Conservation (phyloP, 202 grass and related monocot species). For the Panicum hallii region DNA sequence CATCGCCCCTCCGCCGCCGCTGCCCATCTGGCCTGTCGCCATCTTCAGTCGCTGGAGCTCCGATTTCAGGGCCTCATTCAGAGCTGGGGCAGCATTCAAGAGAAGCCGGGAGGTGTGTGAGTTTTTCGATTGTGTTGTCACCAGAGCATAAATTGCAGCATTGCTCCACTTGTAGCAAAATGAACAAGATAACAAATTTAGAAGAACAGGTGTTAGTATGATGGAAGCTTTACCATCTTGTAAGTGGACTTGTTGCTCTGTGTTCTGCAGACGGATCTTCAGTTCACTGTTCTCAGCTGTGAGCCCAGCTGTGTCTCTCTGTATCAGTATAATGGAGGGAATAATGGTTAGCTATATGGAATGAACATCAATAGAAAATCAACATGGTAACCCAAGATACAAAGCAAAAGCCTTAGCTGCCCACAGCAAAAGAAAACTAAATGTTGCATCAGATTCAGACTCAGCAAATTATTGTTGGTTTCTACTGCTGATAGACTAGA, state of each 20-base stretch:
- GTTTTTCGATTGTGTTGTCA: not conserved
- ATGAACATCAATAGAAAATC: not conserved
- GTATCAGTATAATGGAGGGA: not conserved
- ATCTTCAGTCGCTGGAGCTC: conserved; percentile 72
- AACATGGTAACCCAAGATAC: not conserved
- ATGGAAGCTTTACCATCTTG: conserved; percentile 58
- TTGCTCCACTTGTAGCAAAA: not conserved
- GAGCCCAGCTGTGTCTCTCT: conserved; percentile 63
- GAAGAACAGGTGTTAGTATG: not conserved
- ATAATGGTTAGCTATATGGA: conserved; percentile 20
- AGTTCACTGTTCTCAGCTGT: conserved; percentile 60
- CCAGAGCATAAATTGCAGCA: not conserved
- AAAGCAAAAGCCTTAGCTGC: not conserved
- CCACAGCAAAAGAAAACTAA: not conserved
- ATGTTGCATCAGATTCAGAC: not conserved
- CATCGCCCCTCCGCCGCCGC: conserved; percentile 39
- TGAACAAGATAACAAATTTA: not conserved
- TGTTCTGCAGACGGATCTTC: conserved; percentile 51
- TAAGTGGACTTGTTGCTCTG: conserved; percentile 60
- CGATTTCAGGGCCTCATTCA: conserved; percentile 66
- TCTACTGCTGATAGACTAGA: not conserved
- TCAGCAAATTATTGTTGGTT: not conserved
- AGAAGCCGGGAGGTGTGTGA: not conserved
- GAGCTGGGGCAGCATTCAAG: conserved; percentile 29
- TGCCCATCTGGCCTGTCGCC: conserved; percentile 46